Percentiles rank a stretch among this genome's conserved stretches.
These are phyloP conservation scores for Penicillium paradoxum DNA, from an alignment of 495 filamentous ascomycete species.

Conservation along the genomic window DNA sequence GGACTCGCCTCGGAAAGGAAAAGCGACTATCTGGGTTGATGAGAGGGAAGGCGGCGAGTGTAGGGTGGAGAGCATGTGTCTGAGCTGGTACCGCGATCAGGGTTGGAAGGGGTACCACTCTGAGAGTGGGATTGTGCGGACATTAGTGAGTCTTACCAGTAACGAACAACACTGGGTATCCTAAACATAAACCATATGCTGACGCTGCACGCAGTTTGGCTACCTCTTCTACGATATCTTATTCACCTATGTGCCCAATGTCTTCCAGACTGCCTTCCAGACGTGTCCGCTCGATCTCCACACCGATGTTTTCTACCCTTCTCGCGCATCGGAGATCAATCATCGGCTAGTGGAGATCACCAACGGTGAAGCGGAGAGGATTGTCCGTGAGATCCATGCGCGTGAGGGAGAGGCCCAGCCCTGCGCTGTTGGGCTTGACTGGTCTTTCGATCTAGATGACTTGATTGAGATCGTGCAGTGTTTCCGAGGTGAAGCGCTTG, in stretches of 20 bases:
- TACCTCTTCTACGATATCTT: slow-evolving; percentile 92
- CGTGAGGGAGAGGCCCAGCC: slow-evolving; percentile 63
- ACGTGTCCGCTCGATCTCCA: slow-evolving; percentile 90
- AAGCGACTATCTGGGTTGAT: slow-evolving; percentile 86
- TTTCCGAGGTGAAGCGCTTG: slow-evolving; percentile 74
- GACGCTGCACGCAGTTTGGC: slow-evolving; percentile 49
- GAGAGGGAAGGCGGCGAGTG: slow-evolving; percentile 66
- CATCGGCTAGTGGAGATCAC: slow-evolving; percentile 77
- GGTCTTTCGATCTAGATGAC: slow-evolving; percentile 79
- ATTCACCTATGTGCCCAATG: slow-evolving; percentile 90
- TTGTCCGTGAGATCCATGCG: slow-evolving; percentile 63
- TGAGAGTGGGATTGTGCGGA: slow-evolving; percentile 85
- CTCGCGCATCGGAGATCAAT: slow-evolving; percentile 83
- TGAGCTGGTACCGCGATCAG: slow-evolving; percentile 72
- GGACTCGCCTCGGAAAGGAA: slow-evolving; percentile 38
- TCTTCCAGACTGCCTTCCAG: slow-evolving; percentile 93
- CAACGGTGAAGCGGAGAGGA: slow-evolving; percentile 63
- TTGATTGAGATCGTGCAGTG: slow-evolving; percentile 74
- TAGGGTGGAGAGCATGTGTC: slow-evolving; percentile 86
- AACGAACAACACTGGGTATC: neutral
- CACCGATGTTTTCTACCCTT: slow-evolving; percentile 89
- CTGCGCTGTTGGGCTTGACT: slow-evolving; percentile 85
- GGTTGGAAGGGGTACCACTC: slow-evolving; percentile 95
- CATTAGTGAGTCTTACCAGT: slow-evolving; percentile 46
- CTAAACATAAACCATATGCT: neutral